Base-by-base conservation (phyloP, 805 yeast genomes). In the Zygoascus bituminiphila region DNA sequence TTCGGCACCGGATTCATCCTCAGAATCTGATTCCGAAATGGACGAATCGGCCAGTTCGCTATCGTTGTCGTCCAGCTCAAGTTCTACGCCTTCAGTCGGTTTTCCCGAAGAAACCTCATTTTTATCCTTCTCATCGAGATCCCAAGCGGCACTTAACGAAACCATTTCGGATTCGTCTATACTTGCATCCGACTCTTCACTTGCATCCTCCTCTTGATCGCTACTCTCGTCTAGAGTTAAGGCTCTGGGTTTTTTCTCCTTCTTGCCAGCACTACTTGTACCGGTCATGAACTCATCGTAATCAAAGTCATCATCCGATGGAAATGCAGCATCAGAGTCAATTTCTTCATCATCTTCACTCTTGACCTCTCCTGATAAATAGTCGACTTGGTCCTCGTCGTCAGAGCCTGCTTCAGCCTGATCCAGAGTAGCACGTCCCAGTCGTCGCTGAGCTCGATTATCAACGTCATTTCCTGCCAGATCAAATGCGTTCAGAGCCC, bases 111-210 rank as follows among this genome's bases (percentile, higher is more conserved):
- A 2, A 29, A 23, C 35, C 20, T 4, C 2, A 14, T 29, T 29
- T 19, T 14, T 19, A 10, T 35, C 41, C 8, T 22, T 67, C 26
- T 81, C 87, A 62, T 86, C 93, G 65, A 79, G 65, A 60, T 84
- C 96, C 95, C 95, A 88, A 2, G 86, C 88, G 56, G 82, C 88
- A n/a, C 95, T 83, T 36, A 88, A 70, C 0, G 94, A 77, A 51
- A 84, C 74, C 47, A 88, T 72, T 55, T 87, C 84, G 25, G 65
- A 70, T 60, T 87, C 96, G 57, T 87, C 95, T 39, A 84, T 72
- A 59, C 89, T 81, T 22, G 76, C 76, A 60, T 85, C 84, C 10
- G 77, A 91, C 4, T 71, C 78, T n/a, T 76, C 81, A 15, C 73
- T 79, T 7, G 69, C 75, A 8, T 73, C 76, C 14, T 66, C 68